Evolutionary conservation across 2,329 filamentous ascomycete species (phyloP), one percentile per base, ranked within the genome.

Genomic region (Fusarium stilboides): DNA sequence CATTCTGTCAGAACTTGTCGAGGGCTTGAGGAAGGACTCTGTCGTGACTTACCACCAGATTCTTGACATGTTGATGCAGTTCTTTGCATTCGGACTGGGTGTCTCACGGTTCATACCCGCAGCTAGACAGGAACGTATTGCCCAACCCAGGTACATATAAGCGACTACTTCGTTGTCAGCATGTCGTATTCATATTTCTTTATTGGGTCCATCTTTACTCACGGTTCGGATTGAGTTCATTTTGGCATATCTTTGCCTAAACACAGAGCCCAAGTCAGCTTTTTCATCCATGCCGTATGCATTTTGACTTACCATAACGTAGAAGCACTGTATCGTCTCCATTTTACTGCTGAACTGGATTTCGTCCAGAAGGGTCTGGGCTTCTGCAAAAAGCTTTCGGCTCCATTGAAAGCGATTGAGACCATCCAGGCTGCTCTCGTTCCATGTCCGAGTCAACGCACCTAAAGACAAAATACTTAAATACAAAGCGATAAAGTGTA

Each of bases 241-340:
- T 60, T n/a, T 60, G 57, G 8, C 57, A 60, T 40, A 60, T 22
- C 6, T 60, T 60, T 7, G 50, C 51, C 57, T 60, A 17, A 17
- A 8, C 10, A 19, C 4, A 26, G 6, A 36, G 31, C 8, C 33
- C 6, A 10, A n/a, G 4, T 57, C 22, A 57, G 28, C n/a, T 20
- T 4, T 19, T 13, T 5, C 6, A 36, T 5, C 2, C 17, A 4
- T 6, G 28, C n/a, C 8, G 12, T 4, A 8, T 4, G 12, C 19
- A 6, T 15, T 3, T 36, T 19, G 2, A 14, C 50, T 5, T 47
- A 59, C 57, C 57, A 59, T 46, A 15, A 59, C 42, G 12, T 46
- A 59, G 13, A 34, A 59, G 28, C 33, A 46, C 19, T 59, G 57
- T 40, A 47, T 47, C 2, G 40, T 54, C 34, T 59, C 56, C n/a